Evolutionary conservation across 306 rosid genomes (phyloP).

Genomic region (Hylodesmum podocarpum): DNA sequence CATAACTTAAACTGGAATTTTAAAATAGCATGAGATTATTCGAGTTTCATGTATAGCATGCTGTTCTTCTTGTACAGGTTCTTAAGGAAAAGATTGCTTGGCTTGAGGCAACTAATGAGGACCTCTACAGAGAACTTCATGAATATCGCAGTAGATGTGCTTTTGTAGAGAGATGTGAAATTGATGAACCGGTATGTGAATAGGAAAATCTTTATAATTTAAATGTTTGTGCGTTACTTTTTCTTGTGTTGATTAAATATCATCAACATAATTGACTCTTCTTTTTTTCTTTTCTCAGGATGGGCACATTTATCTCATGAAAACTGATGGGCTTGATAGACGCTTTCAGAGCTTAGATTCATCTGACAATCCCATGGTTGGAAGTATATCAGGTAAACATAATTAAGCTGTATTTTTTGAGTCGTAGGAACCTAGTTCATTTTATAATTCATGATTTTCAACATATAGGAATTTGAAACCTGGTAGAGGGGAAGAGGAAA

Average conservation of each 20-base stretch:
- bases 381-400: conserved; percentile 56
- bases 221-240: conserved; percentile 12
- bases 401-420: conserved; percentile 15
- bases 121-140: conserved; percentile 69
- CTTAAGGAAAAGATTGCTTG: conserved; percentile 70
- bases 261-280: not conserved
- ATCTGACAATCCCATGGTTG: conserved; percentile 52
- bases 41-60: conserved; percentile 26
- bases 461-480: conserved; percentile 12
- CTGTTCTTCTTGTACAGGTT: conserved; percentile 43
- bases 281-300: conserved; percentile 46
- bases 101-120: conserved; percentile 74
- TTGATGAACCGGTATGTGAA: conserved; percentile 57
- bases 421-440: conserved; percentile 3
- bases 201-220: not conserved
- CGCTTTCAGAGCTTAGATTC: conserved; percentile 49
- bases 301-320: conserved; percentile 38
- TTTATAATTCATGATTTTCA: not conserved
- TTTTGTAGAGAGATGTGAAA: conserved; percentile 47
- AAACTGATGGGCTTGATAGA: conserved; percentile 58
- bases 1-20: conserved; percentile 8
- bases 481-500: conserved; percentile 1
- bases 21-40: not conserved
- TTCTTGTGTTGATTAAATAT: conserved; percentile 8
- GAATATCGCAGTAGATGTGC: conserved; percentile 66